Evolutionary conservation across 352 stramenopile species (phyloP).

Genomic region (Globisporangium camurandrum): DNA sequence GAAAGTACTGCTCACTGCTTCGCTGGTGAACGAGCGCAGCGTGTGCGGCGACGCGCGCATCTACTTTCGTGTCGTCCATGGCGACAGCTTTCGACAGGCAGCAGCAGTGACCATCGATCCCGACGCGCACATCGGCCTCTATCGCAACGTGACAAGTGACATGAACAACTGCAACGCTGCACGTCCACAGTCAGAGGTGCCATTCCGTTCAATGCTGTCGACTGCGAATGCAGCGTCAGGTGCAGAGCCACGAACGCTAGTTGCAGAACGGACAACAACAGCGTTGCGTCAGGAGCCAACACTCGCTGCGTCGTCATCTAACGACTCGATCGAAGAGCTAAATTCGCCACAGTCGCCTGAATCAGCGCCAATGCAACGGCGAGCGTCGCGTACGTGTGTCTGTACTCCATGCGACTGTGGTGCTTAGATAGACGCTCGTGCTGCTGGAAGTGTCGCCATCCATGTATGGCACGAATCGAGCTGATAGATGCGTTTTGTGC

Average conservation of each 20-base stretch:
- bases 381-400: conserved; percentile 4
- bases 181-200: too few species aligned
- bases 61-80: conserved; percentile 28
- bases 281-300: not conserved
- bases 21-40: conserved; percentile 3
- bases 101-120: conserved; percentile 24
- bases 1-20: conserved; percentile 17
- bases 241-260: not conserved
- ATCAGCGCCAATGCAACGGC: not conserved
- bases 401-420: too few species aligned
- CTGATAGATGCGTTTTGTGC: too few species aligned
- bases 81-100: conserved; percentile 18
- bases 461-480: too few species aligned
- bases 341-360: not conserved
- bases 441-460: not conserved
- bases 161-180: not conserved
- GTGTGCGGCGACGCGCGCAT: conserved; percentile 15
- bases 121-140: conserved; percentile 23
- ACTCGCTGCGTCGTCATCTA: conserved; percentile 1
- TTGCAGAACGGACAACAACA: not conserved
- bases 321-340: conserved; percentile 1
- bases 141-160: conserved; percentile 8
- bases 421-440: too few species aligned
- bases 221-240: too few species aligned
- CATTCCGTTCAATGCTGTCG: not conserved